Percentiles rank a stretch among this genome's conserved stretches.
phyloP scores from a whole-genome alignment of 345 rosid species.

The Stellera chamaejasme region DNA sequence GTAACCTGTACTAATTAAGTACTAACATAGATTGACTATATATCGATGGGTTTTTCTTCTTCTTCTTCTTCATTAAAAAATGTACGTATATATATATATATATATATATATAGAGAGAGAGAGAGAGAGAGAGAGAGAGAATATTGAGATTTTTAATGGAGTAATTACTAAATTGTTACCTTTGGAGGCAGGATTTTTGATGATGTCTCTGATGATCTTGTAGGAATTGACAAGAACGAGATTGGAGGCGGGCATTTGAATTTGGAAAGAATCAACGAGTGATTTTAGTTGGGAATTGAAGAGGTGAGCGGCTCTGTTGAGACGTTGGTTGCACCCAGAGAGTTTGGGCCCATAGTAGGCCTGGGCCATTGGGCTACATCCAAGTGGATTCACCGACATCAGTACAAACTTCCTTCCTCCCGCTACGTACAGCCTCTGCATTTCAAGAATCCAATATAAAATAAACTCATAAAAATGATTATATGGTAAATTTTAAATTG shows the following conservation, averaged over 20 bases:
- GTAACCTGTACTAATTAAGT: slow-evolving; percentile 22
- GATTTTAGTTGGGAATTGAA: slow-evolving; percentile 31
- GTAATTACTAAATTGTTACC: slow-evolving; percentile 17
- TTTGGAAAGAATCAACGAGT: slow-evolving; percentile 10
- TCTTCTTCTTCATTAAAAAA: too few relatives aligned
- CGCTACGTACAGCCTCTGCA: slow-evolving; percentile 38
- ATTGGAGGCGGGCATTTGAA: slow-evolving; percentile 22
- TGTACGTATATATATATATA: too few relatives aligned
- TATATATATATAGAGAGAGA: too few relatives aligned
- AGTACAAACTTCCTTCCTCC: slow-evolving; percentile 56
- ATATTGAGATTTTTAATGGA: too few relatives aligned
- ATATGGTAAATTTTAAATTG: too few relatives aligned
- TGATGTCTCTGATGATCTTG: slow-evolving; percentile 36
- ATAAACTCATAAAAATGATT: too few relatives aligned
- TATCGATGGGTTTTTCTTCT: too few relatives aligned
- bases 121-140: too few relatives aligned
- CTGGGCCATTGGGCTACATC: slow-evolving; percentile 35
- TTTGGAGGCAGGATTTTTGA: slow-evolving; percentile 22
- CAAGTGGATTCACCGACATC: slow-evolving; percentile 41
- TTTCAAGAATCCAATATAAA: too few relatives aligned
- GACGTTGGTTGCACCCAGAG: slow-evolving; percentile 16
- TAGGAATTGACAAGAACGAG: slow-evolving; percentile 39
- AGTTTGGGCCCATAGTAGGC: background rate
- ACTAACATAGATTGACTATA: too few relatives aligned
- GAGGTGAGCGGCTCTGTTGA: slow-evolving; percentile 44